phyloP scores from a whole-genome alignment of 768 basidiomycete genomes.

The Boletus vinaceobasis region DNA sequence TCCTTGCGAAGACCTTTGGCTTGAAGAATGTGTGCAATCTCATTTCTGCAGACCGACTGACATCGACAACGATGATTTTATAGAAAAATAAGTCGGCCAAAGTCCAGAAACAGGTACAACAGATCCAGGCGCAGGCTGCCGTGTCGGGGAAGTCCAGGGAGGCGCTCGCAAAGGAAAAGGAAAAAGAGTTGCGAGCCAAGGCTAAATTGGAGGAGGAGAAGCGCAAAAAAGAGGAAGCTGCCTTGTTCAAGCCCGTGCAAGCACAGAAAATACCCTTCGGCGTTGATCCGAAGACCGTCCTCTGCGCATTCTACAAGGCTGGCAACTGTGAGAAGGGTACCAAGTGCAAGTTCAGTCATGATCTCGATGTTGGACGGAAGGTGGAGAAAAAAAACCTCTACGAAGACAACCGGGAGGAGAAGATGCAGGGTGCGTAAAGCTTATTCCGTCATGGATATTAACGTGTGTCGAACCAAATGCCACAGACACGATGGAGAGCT shows the following conservation, averaged over 20 bases:
- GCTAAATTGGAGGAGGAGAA: slow-evolving; percentile 79
- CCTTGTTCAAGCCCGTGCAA: slow-evolving; percentile 76
- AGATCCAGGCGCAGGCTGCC: slow-evolving; percentile 74
- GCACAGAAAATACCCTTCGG: slow-evolving; percentile 89
- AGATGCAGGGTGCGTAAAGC: slow-evolving; percentile 56
- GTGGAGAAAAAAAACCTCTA: slow-evolving; percentile 96
- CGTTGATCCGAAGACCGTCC: slow-evolving; percentile 91
- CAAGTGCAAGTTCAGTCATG: slow-evolving; percentile 98
- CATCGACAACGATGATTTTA: slow-evolving; percentile 4
- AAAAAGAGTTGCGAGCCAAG: slow-evolving; percentile 74
- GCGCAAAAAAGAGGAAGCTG: slow-evolving; percentile 79
- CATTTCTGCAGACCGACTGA: slow-evolving; percentile 4
- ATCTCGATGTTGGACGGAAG: slow-evolving; percentile 83
- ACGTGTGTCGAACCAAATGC: background rate
- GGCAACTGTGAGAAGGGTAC: slow-evolving; percentile 90
- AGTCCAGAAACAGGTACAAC: slow-evolving; percentile 81
- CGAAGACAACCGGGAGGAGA: slow-evolving; percentile 81
- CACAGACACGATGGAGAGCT: slow-evolving; percentile 93
- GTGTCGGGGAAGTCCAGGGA: slow-evolving; percentile 78
- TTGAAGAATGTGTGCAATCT: slow-evolving; percentile 72
- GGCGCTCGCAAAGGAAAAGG: slow-evolving; percentile 78
- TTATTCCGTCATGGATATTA: background rate
- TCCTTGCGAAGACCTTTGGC: slow-evolving; percentile 67
- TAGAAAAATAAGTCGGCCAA: slow-evolving; percentile 95
- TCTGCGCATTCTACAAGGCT: slow-evolving; percentile 91